Percentiles rank a stretch among this genome's conserved stretches.
Evolutionary conservation across 495 filamentous ascomycete species (phyloP).

Genomic region (Trichocladium uniseriatum): DNA sequence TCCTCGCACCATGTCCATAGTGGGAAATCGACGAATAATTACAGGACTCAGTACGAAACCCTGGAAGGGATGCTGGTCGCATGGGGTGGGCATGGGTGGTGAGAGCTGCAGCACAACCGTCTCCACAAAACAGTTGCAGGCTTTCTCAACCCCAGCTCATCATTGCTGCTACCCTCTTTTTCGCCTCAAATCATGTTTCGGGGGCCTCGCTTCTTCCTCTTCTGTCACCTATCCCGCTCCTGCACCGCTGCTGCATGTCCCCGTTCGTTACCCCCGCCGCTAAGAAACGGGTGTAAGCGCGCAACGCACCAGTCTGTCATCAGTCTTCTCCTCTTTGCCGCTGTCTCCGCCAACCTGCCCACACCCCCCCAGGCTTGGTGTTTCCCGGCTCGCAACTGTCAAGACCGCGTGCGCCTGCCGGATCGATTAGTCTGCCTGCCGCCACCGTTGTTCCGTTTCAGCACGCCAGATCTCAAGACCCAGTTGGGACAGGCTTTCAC

Average conservation of each 20-base stretch:
- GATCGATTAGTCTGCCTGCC: not conserved
- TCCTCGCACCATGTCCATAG: not conserved
- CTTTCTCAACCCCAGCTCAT: constrained; percentile 9
- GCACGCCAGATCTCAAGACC: not conserved
- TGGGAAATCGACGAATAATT: not conserved
- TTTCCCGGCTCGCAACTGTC: not conserved
- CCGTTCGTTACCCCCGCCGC: not conserved
- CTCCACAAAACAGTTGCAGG: constrained; percentile 14
- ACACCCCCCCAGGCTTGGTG: not conserved
- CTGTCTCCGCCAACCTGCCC: constrained; percentile 6
- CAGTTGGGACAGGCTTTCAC: constrained; percentile 13
- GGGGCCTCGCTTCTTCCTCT: constrained; percentile 8
- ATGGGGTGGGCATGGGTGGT: constrained; percentile 13
- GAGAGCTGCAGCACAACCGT: constrained; percentile 11
- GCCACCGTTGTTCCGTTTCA: not conserved
- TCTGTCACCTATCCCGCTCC: constrained; percentile 5
- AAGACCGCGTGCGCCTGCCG: too few relatives aligned
- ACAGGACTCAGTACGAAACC: not conserved
- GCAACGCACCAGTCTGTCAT: constrained; percentile 8
- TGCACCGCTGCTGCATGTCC: constrained; percentile 5
- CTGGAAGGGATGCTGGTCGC: constrained; percentile 10
- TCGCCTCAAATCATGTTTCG: constrained; percentile 10
- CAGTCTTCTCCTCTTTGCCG: constrained; percentile 5
- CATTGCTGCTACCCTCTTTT: constrained; percentile 13
- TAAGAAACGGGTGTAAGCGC: constrained; percentile 10